These are phyloP conservation scores for Mortierella sp. DNA, from an alignment of 371 early-diverging fungal genomes.

Conservation along the genomic window DNA sequence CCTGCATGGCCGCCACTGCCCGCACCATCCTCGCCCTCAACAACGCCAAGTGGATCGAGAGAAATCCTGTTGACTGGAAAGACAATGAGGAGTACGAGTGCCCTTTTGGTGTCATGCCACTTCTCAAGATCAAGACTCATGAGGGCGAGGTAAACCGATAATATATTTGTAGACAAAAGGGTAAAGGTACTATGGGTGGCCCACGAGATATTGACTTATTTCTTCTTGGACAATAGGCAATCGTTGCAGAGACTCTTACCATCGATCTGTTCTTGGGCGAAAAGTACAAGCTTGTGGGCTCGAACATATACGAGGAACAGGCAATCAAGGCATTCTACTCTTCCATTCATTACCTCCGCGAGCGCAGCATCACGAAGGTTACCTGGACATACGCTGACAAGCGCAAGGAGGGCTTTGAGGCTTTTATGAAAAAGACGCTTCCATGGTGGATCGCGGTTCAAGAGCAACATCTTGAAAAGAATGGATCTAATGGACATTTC, in stretches of 20 bases:
- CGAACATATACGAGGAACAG: conserved; percentile 15
- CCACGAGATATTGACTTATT: not conserved
- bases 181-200: not conserved
- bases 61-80: conserved; percentile 1
- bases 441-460: conserved; percentile 19
- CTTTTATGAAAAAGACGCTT: not conserved
- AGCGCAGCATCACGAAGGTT: conserved; percentile 12
- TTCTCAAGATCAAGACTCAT: conserved; percentile 6
- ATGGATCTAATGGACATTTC: conserved; percentile 27
- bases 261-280: conserved; percentile 18
- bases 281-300: conserved; percentile 14
- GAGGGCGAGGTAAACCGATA: conserved; percentile 5
- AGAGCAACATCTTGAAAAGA: conserved; percentile 18
- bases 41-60: conserved; percentile 15
- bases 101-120: conserved; percentile 18
- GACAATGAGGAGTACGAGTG: conserved; percentile 8
- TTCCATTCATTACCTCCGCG: conserved; percentile 20
- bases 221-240: not conserved
- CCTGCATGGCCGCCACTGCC: conserved; percentile 17
- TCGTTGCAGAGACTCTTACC: conserved; percentile 15
- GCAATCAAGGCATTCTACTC: conserved; percentile 17
- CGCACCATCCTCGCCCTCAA: conserved; percentile 12
- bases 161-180: not conserved
- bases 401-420: conserved; percentile 13
- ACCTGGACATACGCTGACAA: conserved; percentile 27